Percentiles rank a stretch among this genome's conserved stretches.
Conservation (phyloP, 768 basidiomycete species). For the Hydnum rufescens region DNA sequence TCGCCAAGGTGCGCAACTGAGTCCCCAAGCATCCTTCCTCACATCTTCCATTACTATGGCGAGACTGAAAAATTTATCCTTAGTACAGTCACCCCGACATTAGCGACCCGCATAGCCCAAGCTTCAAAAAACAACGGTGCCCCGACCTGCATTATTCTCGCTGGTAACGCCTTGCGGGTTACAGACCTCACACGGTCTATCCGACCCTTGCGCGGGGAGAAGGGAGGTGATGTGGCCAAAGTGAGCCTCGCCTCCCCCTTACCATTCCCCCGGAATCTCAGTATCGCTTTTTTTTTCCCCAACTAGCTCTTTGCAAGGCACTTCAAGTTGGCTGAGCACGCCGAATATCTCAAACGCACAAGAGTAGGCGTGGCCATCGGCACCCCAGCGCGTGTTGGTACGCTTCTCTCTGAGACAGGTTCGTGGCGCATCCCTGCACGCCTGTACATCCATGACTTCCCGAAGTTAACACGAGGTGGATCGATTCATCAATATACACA, state of each 20-base stretch:
- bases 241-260: slow-evolving; percentile 9
- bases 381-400: slow-evolving; percentile 80
- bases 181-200: slow-evolving; percentile 64
- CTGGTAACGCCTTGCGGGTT: slow-evolving; percentile 83
- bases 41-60: background rate
- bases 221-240: slow-evolving; percentile 83
- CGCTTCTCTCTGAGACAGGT: slow-evolving; percentile 32
- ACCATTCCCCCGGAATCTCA: background rate
- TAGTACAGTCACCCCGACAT: slow-evolving; percentile 37
- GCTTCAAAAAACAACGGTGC: slow-evolving; percentile 59
- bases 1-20: slow-evolving; percentile 29
- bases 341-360: slow-evolving; percentile 64
- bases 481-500: slow-evolving; percentile 17
- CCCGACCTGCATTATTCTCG: slow-evolving; percentile 69
- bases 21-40: background rate
- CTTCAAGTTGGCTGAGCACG: slow-evolving; percentile 76
- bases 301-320: slow-evolving; percentile 71
- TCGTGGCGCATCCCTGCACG: slow-evolving; percentile 7
- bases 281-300: background rate
- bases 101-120: slow-evolving; percentile 54
- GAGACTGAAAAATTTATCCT: background rate
- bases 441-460: background rate
- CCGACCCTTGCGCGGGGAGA: slow-evolving; percentile 52
- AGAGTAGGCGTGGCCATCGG: slow-evolving; percentile 78
- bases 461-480: background rate